Base-by-base conservation (phyloP, 768 basidiomycete species). In the Rhizopogon vesiculosus region DNA sequence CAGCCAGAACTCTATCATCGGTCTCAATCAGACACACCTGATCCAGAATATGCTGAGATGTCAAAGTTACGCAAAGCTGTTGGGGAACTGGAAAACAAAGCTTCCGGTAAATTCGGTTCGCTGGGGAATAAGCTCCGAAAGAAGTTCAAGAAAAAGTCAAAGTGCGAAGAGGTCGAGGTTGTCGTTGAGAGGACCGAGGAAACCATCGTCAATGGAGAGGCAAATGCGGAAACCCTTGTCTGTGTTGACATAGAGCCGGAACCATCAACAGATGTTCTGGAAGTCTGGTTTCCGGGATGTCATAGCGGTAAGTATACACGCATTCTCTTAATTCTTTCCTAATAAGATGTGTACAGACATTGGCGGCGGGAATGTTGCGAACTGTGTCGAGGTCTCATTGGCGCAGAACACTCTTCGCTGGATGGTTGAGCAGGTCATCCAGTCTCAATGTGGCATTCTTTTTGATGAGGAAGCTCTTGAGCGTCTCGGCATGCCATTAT, bases 281-380 rank as follows among this genome's bases (percentile, higher is more conserved):
- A 93, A 65, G 88, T 91, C 3, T 93, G 89, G 89, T 93, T 93
- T 61, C 62, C 82, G 6, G 90, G 90, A 2, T 82, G 83, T 58
- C 90, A 91, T 61, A 65, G 71, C 42, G 89, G 89, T 89, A 56
- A 54, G 83, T 68, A 41, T 38, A 12, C 29, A 45, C 33, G 40
- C 9, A 3, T 42, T 42, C 25, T 2, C 38, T 33, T 1, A 19
- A 7, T 29, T 44, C 10, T 42, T 45, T 7, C 18, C 12, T 22
- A 39, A 46, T 54, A 45, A 18, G 56, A 57, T 33, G 40, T 40
- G 46, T 51, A 25, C 48, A 88, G 89, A 91, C 64, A 74, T 91
- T 18, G 90, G 90, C 19, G 90, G 90, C 13, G 85, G 86, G 16
- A 68, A 73, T 7, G 80, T 81, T 3, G 44, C 62, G 3, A 78